Evolutionary conservation across 805 yeast species (phyloP), one percentile per base, ranked within the genome.

Genomic region (Ascoidea tarda): DNA sequence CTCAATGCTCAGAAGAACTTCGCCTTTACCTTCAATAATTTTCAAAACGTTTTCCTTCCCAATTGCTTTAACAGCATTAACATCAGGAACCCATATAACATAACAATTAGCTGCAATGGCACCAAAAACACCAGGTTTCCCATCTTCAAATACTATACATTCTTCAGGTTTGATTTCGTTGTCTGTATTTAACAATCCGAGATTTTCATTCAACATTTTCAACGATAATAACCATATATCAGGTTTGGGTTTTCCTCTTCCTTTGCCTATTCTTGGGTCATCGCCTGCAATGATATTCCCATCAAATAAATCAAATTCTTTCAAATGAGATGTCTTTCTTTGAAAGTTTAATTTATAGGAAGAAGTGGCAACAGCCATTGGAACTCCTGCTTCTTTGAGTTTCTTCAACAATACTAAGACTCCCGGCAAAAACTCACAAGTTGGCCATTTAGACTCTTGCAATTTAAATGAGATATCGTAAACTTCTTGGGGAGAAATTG

Each of bases 51-150:
- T 73, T 6, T 80, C 78, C 14, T 38, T 4, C 14, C 67, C 63
- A 57, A 86, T 66, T 6, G 77, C 75, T 16, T 72, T 69, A 42
- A 77, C 61, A 0, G 95, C 95, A 54, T 85, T 78, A 32, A 75
- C 74, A 66, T 91, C 91, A 6, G 99, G 98, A 12, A 90, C 84
- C 99, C 98, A 93, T 49, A 91, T 76, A n/a, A 91, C 96, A 52
- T 74, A 75, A 12, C 87, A 85, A 8, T 89, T 90, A 44, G 96
- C 88, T 16, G 85, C 81, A 53, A 75, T 76, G 12, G 96, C 99
- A 4, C 96, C 83, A 16, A 71, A 62, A 28, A 91, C 91, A 2
- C 99, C 99, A 0, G 96, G 90, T 48, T 89, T 72, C 2, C 96
- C 98, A 67, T 93, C 99, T 70, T 93, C 99, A 66, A 93, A 93